phyloP scores from a whole-genome alignment of 208 protist species.

The Trypanosoma grayi region DNA sequence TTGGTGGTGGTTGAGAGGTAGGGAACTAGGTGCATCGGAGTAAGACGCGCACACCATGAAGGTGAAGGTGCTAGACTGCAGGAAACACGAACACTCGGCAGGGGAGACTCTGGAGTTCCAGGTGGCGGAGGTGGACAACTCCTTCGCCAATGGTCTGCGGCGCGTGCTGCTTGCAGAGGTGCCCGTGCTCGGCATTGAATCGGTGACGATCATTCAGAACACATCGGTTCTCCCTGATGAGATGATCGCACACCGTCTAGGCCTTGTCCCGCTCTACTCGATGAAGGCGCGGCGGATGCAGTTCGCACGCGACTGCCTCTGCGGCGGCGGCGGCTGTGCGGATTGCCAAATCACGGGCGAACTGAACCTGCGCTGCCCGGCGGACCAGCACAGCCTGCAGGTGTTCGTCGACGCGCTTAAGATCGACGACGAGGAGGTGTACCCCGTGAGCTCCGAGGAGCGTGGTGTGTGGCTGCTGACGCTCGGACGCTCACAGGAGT shows the following conservation, averaged over 20 bases:
- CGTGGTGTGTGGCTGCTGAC: slow-evolving; percentile 86
- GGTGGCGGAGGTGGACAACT: slow-evolving; percentile 85
- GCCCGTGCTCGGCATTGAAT: slow-evolving; percentile 97
- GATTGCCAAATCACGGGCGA: slow-evolving; percentile 88
- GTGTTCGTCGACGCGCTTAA: slow-evolving; percentile 81
- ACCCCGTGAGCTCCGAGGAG: slow-evolving; percentile 80
- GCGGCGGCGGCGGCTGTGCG: slow-evolving; percentile 69
- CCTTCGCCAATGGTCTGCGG: slow-evolving; percentile 96
- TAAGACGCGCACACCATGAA: slow-evolving; percentile 37
- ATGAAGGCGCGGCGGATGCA: slow-evolving; percentile 83
- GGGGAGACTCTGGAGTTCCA: slow-evolving; percentile 90
- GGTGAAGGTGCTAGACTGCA: slow-evolving; percentile 78
- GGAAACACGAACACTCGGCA: slow-evolving; percentile 68
- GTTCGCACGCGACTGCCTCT: slow-evolving; percentile 83
- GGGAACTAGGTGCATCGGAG: background rate
- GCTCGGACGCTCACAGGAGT: slow-evolving; percentile 79
- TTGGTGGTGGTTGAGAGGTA: background rate
- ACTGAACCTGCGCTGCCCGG: slow-evolving; percentile 76
- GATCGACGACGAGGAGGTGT: slow-evolving; percentile 76
- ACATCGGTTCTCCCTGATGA: slow-evolving; percentile 98
- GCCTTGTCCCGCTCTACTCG: slow-evolving; percentile 96
- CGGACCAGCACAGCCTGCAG: slow-evolving; percentile 69
- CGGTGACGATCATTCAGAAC: slow-evolving; percentile 94
- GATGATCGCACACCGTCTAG: slow-evolving; percentile 98
- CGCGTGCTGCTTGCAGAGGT: slow-evolving; percentile 99